Base-by-base conservation (phyloP, 2,329 filamentous ascomycete genomes). In the Chaetomium sp. region DNA sequence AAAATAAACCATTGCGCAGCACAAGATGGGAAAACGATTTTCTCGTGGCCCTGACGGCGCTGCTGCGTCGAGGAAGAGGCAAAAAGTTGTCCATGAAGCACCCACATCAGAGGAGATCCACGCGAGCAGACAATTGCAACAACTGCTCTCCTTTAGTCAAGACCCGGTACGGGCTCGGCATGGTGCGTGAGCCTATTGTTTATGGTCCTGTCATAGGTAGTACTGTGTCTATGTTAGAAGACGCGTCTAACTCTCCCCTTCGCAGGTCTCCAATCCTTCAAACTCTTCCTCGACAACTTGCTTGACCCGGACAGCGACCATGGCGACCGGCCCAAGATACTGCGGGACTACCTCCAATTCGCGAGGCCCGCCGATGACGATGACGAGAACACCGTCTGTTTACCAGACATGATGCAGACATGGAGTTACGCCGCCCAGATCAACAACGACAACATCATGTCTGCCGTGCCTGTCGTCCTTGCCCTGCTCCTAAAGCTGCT, bases 381-480 rank as follows among this genome's bases (percentile, higher is more conserved):
- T 49, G 85, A 87, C 45, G 83, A 85, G 60, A 82, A 85, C 60
- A 80, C 85, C 7, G 81, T 88, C 27, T 92, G 89, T 70, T 84
- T 98, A 33, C 79, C 84, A 2, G 92, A 97, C 71, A 79, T 98
- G 47, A 90, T 96, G 78, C 90, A 96, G 71, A 92, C 88, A 65
- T 98, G 94, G 94, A 88, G 87, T 56, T 93, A 91, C 78, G 93
- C 91, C 4, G 87, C 87, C 33, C 88, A 91, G 74, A 87, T 87
- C 69, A 92, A 91, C 74, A 90, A 93, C 70, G 93, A 97, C 65
- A 85, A 87, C 62, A 81, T 97, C 65, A 84, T 95, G 74, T 94
- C 93, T 1, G 86, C 91, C 8, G 87, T 95, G 3, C 88, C 90
- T 1, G 91, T 94, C 1, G 88, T 93, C 8, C 79, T 99, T 33